Evolutionary conservation across 768 basidiomycete species (phyloP), one percentile per base, ranked within the genome.

Genomic region (Russula earlei): DNA sequence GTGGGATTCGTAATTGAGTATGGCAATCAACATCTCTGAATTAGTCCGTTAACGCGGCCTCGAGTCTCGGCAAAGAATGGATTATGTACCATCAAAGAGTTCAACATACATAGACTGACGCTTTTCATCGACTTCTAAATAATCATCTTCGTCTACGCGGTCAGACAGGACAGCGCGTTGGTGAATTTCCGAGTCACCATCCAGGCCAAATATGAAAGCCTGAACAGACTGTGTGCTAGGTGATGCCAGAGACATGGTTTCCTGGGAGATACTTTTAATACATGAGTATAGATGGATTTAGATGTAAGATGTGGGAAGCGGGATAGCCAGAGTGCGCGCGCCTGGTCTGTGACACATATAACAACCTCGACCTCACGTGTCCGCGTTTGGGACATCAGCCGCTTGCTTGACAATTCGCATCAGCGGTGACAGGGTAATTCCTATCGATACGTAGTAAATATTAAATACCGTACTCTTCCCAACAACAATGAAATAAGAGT

Each of bases 11-110:
- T 72, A 66, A 22, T 63, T 66, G 15, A 85, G 56, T 1, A 84
- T 77, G 0, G 77, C 77, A 20, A 65, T 57, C 33, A 85, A 65
- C 76, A 84, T 83, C 14, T 82, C 84, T 84, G 34, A 14, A 20
- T 34, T 37, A 10, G 10, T 22, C 25, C 12, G 40, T 51, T 43
- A 55, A 45, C 38, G 24, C 5, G 29, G 17, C 33, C 31, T 34
- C 43, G 31, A 22, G 24, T 45, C 25, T 36, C 40, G 4, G 38
- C 9, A 42, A 22, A 42, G 12, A 14, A 45, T 4, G 20, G 4
- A 22, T 29, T 38, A 56, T 62, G 49, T 36, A 75, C 75, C 73
- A 54, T 76, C 67, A 31, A 77, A 71, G 20, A 74, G 63, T 55
- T 64, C 56, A 14, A 75, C 74, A 68, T 77, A 77, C 73, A 77